A percentile compares a stretch with the other conserved stretches of the same genome.
phyloP scores from a whole-genome alignment of 1,284 basidiomycete genomes.

The Ganoderma sinense region DNA sequence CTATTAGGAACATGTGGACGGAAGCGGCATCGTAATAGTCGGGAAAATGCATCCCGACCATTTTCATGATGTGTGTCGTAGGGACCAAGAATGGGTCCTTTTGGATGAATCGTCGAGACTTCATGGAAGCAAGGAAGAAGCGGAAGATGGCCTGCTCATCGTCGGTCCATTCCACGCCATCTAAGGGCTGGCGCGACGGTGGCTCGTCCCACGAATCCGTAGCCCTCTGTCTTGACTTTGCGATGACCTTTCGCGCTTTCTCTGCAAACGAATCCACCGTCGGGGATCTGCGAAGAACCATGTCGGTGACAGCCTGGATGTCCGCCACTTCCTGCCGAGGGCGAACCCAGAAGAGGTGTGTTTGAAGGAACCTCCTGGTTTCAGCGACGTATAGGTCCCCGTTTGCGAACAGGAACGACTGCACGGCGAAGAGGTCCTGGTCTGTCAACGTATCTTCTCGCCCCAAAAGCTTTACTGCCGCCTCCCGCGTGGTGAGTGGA shows the following conservation, averaged over 20 bases:
- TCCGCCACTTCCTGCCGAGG: conserved; percentile 67
- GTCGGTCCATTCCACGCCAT: conserved; percentile 46
- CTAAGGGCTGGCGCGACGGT: conserved; percentile 41
- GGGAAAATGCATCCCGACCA: conserved; percentile 49
- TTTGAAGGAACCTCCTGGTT: conserved; percentile 58
- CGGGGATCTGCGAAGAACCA: conserved; percentile 54
- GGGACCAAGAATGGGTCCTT: conserved; percentile 64
- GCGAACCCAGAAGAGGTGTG: conserved; percentile 74
- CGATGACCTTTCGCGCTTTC: conserved; percentile 61
- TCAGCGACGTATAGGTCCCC: conserved; percentile 72
- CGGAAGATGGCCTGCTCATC: conserved; percentile 72
- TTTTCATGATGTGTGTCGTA: conserved; percentile 69
- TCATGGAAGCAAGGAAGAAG: conserved; percentile 72
- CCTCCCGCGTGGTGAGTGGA: conserved; percentile 55
- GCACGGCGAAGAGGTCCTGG: conserved; percentile 68
- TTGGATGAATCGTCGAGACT: conserved; percentile 68
- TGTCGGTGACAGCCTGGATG: conserved; percentile 59
- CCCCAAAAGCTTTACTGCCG: conserved; percentile 51
- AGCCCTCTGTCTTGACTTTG: conserved; percentile 38
- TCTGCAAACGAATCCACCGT: conserved; percentile 62
- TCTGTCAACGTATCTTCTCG: conserved; percentile 40
- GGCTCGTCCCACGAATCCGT: conserved; percentile 43
- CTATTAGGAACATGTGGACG: conserved; percentile 52
- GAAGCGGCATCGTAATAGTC: conserved; percentile 43
- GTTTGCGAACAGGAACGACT: conserved; percentile 77